Evolutionary conservation across 2,329 filamentous ascomycete genomes (phyloP).

Genomic region (Aspergillus arachidicola): DNA sequence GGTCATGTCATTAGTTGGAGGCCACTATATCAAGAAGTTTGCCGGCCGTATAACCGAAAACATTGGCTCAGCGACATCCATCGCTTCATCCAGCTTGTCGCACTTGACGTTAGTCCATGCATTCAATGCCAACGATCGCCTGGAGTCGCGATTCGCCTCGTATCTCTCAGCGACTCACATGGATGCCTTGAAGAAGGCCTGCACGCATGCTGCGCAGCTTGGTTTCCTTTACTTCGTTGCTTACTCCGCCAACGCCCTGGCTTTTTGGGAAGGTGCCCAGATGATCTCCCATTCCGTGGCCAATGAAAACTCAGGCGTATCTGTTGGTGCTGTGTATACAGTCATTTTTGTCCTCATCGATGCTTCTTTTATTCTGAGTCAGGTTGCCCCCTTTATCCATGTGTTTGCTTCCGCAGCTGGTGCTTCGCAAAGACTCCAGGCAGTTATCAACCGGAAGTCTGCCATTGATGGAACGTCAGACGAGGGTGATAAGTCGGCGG

Average conservation of each 20-base stretch:
- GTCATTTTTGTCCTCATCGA: slow-evolving; percentile 44
- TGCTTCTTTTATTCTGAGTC: slow-evolving; percentile 41
- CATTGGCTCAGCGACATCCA: slow-evolving; percentile 60
- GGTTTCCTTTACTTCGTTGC: slow-evolving; percentile 68
- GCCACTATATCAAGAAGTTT: slow-evolving; percentile 56
- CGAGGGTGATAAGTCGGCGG: slow-evolving; percentile 27
- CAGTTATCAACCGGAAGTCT: slow-evolving; percentile 58
- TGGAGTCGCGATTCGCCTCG: slow-evolving; percentile 61
- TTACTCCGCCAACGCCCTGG: slow-evolving; percentile 66
- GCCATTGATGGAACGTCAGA: slow-evolving; percentile 46
- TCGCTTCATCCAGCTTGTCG: slow-evolving; percentile 63
- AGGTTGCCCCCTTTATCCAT: slow-evolving; percentile 45
- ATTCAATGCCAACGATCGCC: slow-evolving; percentile 60
- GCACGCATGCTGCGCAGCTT: slow-evolving; percentile 58
- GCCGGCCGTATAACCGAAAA: slow-evolving; percentile 52
- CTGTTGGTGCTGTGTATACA: slow-evolving; percentile 40
- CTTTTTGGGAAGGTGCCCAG: slow-evolving; percentile 67
- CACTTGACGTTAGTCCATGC: slow-evolving; percentile 65
- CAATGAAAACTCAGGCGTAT: slow-evolving; percentile 20
- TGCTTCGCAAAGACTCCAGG: slow-evolving; percentile 59
- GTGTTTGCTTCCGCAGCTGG: slow-evolving; percentile 52
- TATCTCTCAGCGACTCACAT: slow-evolving; percentile 54
- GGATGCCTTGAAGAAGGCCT: slow-evolving; percentile 60
- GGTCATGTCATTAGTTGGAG: slow-evolving; percentile 58
- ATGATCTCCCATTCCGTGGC: slow-evolving; percentile 49